Percentiles rank a stretch among this genome's conserved stretches.
Evolutionary conservation across 1,139 yeast species (phyloP).

Genomic region (Diutina ranongensis): DNA sequence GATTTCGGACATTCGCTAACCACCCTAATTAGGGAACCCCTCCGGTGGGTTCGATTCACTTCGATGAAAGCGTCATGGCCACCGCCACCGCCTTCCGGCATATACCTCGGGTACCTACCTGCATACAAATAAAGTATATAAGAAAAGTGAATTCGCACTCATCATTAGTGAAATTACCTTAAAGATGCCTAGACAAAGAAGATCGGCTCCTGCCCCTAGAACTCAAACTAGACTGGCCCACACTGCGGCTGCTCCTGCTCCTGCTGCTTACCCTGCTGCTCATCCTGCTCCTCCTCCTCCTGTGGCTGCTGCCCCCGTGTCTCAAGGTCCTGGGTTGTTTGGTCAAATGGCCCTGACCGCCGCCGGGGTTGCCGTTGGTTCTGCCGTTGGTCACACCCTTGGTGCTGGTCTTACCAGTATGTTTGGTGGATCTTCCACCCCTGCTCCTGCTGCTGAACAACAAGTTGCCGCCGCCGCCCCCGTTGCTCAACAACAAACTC

Average conservation of each 20-base stretch:
- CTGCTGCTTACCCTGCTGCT: constrained; percentile 21
- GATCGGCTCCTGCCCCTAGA: constrained; percentile 50
- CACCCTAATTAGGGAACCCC: too few species aligned
- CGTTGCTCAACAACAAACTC: constrained; percentile 33
- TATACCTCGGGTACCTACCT: too few species aligned
- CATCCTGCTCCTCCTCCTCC: constrained; percentile 23
- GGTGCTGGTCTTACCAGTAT: constrained; percentile 89
- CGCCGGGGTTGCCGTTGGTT: constrained; percentile 98
- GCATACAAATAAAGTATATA: not conserved
- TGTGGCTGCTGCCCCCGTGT: not conserved
- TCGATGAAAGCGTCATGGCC: too few species aligned
- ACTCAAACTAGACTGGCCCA: constrained; percentile 63
- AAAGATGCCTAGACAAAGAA: constrained; percentile 50
- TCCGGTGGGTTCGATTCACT: not conserved
- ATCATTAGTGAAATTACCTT: not conserved
- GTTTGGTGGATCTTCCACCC: constrained; percentile 72
- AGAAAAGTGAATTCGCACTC: not conserved
- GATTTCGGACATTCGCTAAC: too few species aligned
- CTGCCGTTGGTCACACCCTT: constrained; percentile 90
- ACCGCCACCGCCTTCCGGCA: too few species aligned
- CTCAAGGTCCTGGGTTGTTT: constrained; percentile 73
- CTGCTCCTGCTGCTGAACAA: constrained; percentile 39
- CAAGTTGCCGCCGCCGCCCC: constrained; percentile 23
- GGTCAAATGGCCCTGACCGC: constrained; percentile 98
- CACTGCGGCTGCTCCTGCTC: constrained; percentile 56